Base-by-base conservation (phyloP, 148 eudicot genomes). In the Rhododendron molle region DNA sequence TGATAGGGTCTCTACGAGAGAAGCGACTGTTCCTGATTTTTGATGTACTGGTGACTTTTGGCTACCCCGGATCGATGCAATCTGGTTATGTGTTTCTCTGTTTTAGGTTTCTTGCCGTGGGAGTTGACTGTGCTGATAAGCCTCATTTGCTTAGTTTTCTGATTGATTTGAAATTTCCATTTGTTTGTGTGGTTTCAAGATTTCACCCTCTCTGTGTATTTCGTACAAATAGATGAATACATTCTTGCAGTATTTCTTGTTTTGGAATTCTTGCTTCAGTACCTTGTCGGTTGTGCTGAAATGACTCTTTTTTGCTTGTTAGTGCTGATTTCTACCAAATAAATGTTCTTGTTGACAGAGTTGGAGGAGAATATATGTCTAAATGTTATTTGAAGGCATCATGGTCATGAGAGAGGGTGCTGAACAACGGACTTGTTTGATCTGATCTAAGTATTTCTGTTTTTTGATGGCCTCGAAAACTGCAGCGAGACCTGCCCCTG, bases 401-500 rank as follows among this genome's bases (percentile, higher is more conserved):
- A 34, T 12, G 46, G 56, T 83, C 50, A 72, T 30, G 46, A 73
- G 20, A 30, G 76, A 20, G 67, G 80, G 32, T 30, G 65, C 85
- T 83, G 32, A 49, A 49, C 79, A 12, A 21, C 50, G 80, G 80
- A 50, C 78, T 83, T 47, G 26, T 50, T 49, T 9, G 12, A 50
- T 72, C 47, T 83, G 47, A 47, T 72, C 58, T 2, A 47, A 21
- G 5, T 28, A 13, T 30, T 73, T 52, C 58, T 73, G 4, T 81
- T 85, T 77, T 67, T 58, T 58, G 47, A 90, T 90, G 92, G 92
- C 92, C 54, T 87, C 92, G 62, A 85, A 85, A 84, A 87, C 84
- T 76, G 78, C 72, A 81, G 44, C 85, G 21, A 87, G 58, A 85
- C 83, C 84, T 76, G 30, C 71, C 18, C 50, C 74, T 30, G 87